Evolutionary conservation across 108 stramenopile genomes (phyloP).

Genomic region (Pseudonitzschia multiseries): DNA sequence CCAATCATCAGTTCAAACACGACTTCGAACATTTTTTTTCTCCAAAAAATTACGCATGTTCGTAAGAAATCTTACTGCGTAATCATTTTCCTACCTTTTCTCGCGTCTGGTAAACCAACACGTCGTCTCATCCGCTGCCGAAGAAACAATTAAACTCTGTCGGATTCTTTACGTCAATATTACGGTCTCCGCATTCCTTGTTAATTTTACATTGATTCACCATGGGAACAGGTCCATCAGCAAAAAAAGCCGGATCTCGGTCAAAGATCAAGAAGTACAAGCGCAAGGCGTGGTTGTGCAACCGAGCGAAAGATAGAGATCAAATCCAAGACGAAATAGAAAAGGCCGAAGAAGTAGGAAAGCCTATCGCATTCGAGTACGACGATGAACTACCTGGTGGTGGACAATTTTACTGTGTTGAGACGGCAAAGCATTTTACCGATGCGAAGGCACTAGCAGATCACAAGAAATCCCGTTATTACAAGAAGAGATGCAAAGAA

Average conservation of each 20-base stretch:
- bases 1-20: too few relatives aligned
- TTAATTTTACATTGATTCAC: not conserved
- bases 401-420: constrained; percentile 96
- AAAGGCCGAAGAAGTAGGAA: constrained; percentile 67
- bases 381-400: constrained; percentile 98
- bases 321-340: constrained; percentile 97
- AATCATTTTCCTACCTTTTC: too few relatives aligned
- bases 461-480: constrained; percentile 92
- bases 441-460: constrained; percentile 87
- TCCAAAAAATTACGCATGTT: too few relatives aligned
- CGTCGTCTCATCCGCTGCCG: too few relatives aligned
- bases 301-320: constrained; percentile 91
- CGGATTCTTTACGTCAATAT: too few relatives aligned
- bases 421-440: constrained; percentile 93
- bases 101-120: too few relatives aligned
- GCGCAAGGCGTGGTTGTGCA: constrained; percentile 70
- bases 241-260: constrained; percentile 68
- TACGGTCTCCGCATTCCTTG: too few relatives aligned
- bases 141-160: too few relatives aligned
- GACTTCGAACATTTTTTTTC: too few relatives aligned
- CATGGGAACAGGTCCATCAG: constrained; percentile 48
- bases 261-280: constrained; percentile 91
- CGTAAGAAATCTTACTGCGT: too few relatives aligned
- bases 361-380: constrained; percentile 72
- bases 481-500: constrained; percentile 86